These are phyloP conservation scores for Phytophthora melonis DNA, from an alignment of 352 stramenopile genomes.

Conservation along the genomic window DNA sequence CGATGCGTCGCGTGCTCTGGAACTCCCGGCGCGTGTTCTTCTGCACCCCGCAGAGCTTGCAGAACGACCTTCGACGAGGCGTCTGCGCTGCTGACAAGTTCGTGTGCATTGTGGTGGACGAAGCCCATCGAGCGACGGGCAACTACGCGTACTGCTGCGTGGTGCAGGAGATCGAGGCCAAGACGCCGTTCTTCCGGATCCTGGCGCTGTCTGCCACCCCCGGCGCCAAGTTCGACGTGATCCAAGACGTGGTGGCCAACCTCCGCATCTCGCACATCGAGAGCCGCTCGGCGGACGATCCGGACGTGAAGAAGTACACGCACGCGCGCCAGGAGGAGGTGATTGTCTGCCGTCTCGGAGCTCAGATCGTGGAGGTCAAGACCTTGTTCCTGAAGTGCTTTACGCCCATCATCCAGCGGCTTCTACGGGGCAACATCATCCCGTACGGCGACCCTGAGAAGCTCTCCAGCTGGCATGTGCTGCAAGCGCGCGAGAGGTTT, in stretches of 20 bases:
- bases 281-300: constrained; percentile 94
- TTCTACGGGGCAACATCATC: constrained; percentile 67
- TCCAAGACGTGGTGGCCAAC: constrained; percentile 96
- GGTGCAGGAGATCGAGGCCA: constrained; percentile 71
- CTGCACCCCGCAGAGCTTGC: constrained; percentile 98
- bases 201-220: constrained; percentile 97
- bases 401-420: constrained; percentile 63
- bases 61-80: constrained; percentile 94
- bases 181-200: constrained; percentile 90
- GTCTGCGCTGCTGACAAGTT: constrained; percentile 85
- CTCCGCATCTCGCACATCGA: constrained; percentile 96
- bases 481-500: constrained; percentile 80
- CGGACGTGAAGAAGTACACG: constrained; percentile 93
- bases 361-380: constrained; percentile 75
- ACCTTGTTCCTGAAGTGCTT: constrained; percentile 72
- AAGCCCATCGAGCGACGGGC: constrained; percentile 97
- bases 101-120: constrained; percentile 98
- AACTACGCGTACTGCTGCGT: constrained; percentile 98
- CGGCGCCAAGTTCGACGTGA: constrained; percentile 95
- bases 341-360: constrained; percentile 73
- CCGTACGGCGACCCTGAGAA: constrained; percentile 78
- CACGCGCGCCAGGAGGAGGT: constrained; percentile 87
- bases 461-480: constrained; percentile 82
- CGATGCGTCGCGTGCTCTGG: constrained; percentile 90
- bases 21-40: constrained; percentile 96